Evolutionary conservation across 208 protist genomes (phyloP).

Genomic region (Herpetomonas tarakana): DNA sequence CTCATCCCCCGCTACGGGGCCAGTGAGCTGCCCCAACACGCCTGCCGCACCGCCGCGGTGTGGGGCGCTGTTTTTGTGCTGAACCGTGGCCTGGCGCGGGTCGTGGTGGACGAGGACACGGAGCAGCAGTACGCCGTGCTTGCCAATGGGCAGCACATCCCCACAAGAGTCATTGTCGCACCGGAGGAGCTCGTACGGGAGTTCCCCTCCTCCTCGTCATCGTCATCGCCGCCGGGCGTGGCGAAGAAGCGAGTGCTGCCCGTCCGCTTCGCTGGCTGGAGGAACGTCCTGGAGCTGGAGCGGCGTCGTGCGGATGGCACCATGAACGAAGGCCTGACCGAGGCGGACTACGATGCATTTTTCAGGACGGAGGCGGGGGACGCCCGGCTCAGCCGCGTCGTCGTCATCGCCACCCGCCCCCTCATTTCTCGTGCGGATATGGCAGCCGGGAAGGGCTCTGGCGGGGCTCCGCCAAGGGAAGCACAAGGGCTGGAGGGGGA

Average conservation of each 20-base stretch:
- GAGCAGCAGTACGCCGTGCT: conserved; percentile 53
- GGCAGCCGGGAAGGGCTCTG: conserved; percentile 5
- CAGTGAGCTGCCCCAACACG: conserved; percentile 79
- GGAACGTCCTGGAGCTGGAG: conserved; percentile 11
- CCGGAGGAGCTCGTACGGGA: conserved; percentile 22
- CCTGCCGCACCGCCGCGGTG: conserved; percentile 86
- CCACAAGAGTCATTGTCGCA: conserved; percentile 48
- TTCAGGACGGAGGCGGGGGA: not conserved
- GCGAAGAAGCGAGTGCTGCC: conserved; percentile 3
- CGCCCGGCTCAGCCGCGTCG: conserved; percentile 44
- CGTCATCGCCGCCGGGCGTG: too few species aligned
- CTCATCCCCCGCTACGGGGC: conserved; percentile 77
- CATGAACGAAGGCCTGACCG: conserved; percentile 7
- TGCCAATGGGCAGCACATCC: conserved; percentile 79
- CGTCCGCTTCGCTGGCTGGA: conserved; percentile 10
- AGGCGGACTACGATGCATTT: not conserved
- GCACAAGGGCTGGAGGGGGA: conserved; percentile 4
- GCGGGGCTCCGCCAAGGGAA: not conserved
- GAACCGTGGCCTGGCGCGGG: conserved; percentile 43
- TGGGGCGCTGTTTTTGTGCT: conserved; percentile 83
- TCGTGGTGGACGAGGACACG: conserved; percentile 27
- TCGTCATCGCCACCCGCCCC: conserved; percentile 35
- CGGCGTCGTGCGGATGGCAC: conserved; percentile 9
- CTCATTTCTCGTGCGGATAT: conserved; percentile 40
- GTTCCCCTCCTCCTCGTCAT: too few species aligned